phyloP scores from a whole-genome alignment of 2,329 filamentous ascomycete species.

The Lachnellula willkommii region DNA sequence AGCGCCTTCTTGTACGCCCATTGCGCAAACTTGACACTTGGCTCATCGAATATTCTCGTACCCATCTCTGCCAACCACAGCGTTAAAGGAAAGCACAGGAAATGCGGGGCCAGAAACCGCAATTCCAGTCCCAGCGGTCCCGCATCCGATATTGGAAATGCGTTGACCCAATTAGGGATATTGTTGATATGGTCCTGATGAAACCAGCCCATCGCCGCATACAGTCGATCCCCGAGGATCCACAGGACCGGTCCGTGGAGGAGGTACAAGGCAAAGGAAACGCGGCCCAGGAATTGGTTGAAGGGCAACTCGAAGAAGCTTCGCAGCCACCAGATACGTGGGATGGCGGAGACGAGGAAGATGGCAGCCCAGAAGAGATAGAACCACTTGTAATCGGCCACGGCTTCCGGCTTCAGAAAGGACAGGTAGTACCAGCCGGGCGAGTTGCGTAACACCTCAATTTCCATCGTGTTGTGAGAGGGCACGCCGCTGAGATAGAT shows the following conservation, averaged over 20 bases:
- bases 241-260: conserved; percentile 58
- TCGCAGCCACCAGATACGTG: conserved; percentile 52
- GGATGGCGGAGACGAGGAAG: conserved; percentile 50
- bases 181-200: conserved; percentile 39
- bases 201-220: conserved; percentile 54
- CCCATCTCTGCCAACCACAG: conserved; percentile 53
- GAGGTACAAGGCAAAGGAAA: conserved; percentile 59
- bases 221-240: conserved; percentile 57
- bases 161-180: conserved; percentile 52
- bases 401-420: conserved; percentile 58
- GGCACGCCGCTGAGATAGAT: conserved; percentile 59
- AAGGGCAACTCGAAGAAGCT: conserved; percentile 53
- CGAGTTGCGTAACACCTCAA: conserved; percentile 45
- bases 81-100: conserved; percentile 55
- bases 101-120: conserved; percentile 53
- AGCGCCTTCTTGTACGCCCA: conserved; percentile 51
- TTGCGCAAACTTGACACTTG: conserved; percentile 51
- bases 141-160: conserved; percentile 56
- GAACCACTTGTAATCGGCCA: conserved; percentile 63
- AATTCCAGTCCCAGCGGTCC: conserved; percentile 59
- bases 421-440: conserved; percentile 41
- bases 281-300: conserved; percentile 56
- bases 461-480: conserved; percentile 43
- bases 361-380: conserved; percentile 57
- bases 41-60: conserved; percentile 55